phyloP scores from a whole-genome alignment of 169 alveolate species.

The Plasmodium fragile region DNA sequence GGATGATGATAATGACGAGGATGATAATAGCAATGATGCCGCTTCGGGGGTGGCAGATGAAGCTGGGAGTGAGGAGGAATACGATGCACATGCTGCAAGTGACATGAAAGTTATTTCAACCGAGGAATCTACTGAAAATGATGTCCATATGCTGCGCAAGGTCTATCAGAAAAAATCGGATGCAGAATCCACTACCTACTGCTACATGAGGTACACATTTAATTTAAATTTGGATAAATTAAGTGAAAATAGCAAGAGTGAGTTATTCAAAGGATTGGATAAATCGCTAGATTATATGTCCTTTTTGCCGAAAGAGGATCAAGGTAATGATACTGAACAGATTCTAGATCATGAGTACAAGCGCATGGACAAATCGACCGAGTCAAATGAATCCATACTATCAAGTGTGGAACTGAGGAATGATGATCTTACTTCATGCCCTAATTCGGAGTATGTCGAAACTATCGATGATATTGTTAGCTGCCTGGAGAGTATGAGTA shows the following conservation, averaged over 20 bases:
- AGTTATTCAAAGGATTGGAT: slow-evolving; percentile 65
- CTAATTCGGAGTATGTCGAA: slow-evolving; percentile 31
- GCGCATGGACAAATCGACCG: slow-evolving; percentile 21
- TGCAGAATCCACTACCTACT: slow-evolving; percentile 37
- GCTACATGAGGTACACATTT: slow-evolving; percentile 68
- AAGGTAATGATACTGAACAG: slow-evolving; percentile 32
- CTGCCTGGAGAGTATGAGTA: slow-evolving; percentile 14
- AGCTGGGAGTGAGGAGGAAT: neutral
- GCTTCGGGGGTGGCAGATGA: neutral
- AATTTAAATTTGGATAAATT: slow-evolving; percentile 69
- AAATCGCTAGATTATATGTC: slow-evolving; percentile 34
- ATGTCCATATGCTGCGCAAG: slow-evolving; percentile 72
- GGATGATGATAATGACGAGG: neutral
- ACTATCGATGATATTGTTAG: slow-evolving; percentile 50
- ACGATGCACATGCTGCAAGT: neutral
- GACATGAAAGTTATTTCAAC: slow-evolving; percentile 58
- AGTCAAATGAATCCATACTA: slow-evolving; percentile 17
- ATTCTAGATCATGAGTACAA: slow-evolving; percentile 46
- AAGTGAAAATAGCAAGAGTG: slow-evolving; percentile 55
- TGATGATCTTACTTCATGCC: neutral
- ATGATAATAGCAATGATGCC: neutral
- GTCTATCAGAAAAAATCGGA: slow-evolving; percentile 42
- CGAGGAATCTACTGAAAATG: slow-evolving; percentile 73
- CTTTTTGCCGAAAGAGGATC: slow-evolving; percentile 60
- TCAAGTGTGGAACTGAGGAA: slow-evolving; percentile 47